Evolutionary conservation across 306 rosid genomes (phyloP).

Genomic region (Acmispon strigosus): DNA sequence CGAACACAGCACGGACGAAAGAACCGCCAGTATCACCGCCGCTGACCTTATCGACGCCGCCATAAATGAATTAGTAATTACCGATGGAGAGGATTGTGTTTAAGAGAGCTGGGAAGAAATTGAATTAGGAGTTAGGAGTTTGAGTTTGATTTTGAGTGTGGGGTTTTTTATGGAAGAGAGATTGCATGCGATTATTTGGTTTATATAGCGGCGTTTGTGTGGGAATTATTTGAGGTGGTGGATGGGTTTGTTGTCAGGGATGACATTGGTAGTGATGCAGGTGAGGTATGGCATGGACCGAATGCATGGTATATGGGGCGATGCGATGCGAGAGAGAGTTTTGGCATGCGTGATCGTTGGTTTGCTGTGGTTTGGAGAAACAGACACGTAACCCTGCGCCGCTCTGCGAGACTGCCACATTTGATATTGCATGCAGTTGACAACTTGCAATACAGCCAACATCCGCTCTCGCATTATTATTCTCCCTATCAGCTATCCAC

Average conservation of each 20-base stretch:
- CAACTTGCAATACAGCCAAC: no score
- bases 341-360: neutral
- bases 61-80: neutral
- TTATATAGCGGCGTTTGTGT: no score
- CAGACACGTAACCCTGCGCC: neutral
- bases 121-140: no score
- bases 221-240: no score
- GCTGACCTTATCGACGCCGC: slow-evolving; percentile 27
- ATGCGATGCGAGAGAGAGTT: neutral
- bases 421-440: no score
- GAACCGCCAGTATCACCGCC: neutral
- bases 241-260: neutral
- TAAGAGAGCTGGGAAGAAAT: no score
- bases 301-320: neutral
- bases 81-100: no score
- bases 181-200: no score
- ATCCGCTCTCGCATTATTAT: no score
- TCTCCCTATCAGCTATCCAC: no score
- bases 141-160: no score
- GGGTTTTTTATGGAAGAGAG: no score
- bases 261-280: neutral
- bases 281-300: neutral
- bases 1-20: neutral
- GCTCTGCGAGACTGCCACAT: neutral
- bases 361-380: neutral